Evolutionary conservation across 768 basidiomycete genomes (phyloP), one percentile per base, ranked within the genome.

Genomic region (Mycena epipterygia): DNA sequence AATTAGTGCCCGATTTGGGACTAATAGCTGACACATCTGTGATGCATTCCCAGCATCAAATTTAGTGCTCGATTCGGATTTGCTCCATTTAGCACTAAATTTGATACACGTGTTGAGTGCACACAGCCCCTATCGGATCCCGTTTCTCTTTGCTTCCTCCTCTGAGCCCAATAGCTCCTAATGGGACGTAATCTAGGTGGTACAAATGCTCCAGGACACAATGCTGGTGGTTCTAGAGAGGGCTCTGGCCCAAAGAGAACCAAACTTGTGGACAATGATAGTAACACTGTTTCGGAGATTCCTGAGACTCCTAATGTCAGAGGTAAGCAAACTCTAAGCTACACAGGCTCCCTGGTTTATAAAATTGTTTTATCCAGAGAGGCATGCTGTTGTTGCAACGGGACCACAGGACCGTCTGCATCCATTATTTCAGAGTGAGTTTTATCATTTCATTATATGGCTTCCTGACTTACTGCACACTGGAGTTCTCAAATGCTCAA

Each of bases 361-460:
- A 5, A n/a, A n/a, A 19, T 41, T 6, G 21, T 11, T n/a, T 44
- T 44, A 5, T 13, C n/a, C 21, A 41, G 39, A 41, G 7, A 11
- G 14, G 14, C 39, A 41, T 41, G 11, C 39, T 41, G 19, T 41
- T 41, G 49, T 14, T 51, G 49, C 49, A 16, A 46, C 44, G n/a
- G 44, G 44, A 46, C 44, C 44, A 7, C 44, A 46, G 44, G 44
- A 46, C 17, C 42, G 19, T 7, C 17, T 46, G 7, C 23, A 46
- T 46, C 23, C n/a, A 46, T 3, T 23, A 7, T 46, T 46, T 46
- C 13, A n/a, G n/a, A n/a, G 44, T 46, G 3, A 46, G 44, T 23
- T 25, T 25, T n/a, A 46, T 3, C 44, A 13, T 32, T 51, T 64
- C n/a, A 53, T 53, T 33, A 19, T 64, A 21, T 64, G 62, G 62